Conservation (phyloP, 1,284 basidiomycete genomes). For the Chondrostereum purpureum region DNA sequence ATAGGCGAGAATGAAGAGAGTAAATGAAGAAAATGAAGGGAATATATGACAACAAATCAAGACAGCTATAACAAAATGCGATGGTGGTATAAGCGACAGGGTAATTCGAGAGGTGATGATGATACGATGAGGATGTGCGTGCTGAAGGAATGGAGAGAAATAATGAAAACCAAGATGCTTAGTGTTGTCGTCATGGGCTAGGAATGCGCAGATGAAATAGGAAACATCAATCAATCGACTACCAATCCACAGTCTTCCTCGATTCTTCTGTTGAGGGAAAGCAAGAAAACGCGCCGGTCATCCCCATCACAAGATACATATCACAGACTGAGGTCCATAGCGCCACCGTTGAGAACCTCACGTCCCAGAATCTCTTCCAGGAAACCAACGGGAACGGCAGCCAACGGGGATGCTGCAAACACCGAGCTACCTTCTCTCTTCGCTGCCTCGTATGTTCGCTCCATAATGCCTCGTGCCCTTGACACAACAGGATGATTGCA, state of each 20-base stretch:
- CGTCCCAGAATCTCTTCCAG: constrained; percentile 53
- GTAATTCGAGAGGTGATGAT: constrained; percentile 4
- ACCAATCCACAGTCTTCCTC: not conserved
- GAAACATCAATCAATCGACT: not conserved
- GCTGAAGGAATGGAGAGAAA: constrained; percentile 3
- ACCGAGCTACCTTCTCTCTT: constrained; percentile 33
- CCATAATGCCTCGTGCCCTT: constrained; percentile 64
- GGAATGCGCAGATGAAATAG: not conserved
- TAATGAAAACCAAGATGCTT: constrained; percentile 6
- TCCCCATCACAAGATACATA: constrained; percentile 1
- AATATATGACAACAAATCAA: not conserved
- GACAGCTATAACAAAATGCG: constrained; percentile 3
- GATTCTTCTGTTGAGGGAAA: not conserved
- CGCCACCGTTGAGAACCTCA: constrained; percentile 22
- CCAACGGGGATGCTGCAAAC: constrained; percentile 64
- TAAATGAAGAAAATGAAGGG: not conserved
- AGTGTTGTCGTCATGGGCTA: not conserved
- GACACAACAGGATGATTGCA: constrained; percentile 63
- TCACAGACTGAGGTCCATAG: constrained; percentile 31
- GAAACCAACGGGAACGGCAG: constrained; percentile 50
- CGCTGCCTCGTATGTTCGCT: constrained; percentile 36
- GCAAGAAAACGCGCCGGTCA: constrained; percentile 5
- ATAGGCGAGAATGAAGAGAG: not conserved
- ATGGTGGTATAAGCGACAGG: constrained; percentile 10
- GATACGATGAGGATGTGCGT: constrained; percentile 4